Evolutionary conservation across 257 asterid species (phyloP), one percentile per base, ranked within the genome.

Genomic region (Jacaranda copaia): DNA sequence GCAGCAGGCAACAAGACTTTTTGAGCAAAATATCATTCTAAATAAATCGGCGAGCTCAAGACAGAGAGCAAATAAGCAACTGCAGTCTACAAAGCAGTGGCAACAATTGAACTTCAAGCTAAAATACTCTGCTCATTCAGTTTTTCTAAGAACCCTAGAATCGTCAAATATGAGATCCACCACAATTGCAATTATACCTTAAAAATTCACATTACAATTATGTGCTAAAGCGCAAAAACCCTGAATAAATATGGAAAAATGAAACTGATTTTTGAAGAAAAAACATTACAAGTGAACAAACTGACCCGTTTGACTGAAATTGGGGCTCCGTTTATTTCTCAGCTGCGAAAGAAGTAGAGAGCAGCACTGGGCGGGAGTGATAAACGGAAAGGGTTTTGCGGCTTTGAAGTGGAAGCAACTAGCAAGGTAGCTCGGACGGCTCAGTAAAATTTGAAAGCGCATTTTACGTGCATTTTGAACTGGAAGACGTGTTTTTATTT

Each of bases 381-480:
- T 70, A 45, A 16, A 18, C 10, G 25, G 7, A 16, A 59, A 77
- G 83, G 83, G 79, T 79, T 79, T 79, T 79, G 16, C 1, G 79
- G 72, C n/a, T 35, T 77, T 57, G 32, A 78, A 49, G 51, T 74
- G 16, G 77, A 55, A 55, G 66, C 48, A 59, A 46, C 20, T 25
- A 12, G 13, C 0, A 12, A 68, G 39, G 18, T 4, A 14, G 5
- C 7, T 49, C 3, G 62, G 62, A 49, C 14, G 8, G 61, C 58
- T 45, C 20, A 1, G 42, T 20, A 46, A 45, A 68, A 9, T 45
- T 67, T 68, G 2, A 55, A 70, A 35, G 16, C 64, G 65, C 14
- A 55, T 3, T 40, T 52, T 16, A 0, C 16, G 4, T 11, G 53
- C 36, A 16, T 9, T 40, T 65, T 40, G 18, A 16, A 39, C 3